These are phyloP conservation scores for Plasmodium berghei DNA, from an alignment of 169 alveolate species.

Conservation along the genomic window DNA sequence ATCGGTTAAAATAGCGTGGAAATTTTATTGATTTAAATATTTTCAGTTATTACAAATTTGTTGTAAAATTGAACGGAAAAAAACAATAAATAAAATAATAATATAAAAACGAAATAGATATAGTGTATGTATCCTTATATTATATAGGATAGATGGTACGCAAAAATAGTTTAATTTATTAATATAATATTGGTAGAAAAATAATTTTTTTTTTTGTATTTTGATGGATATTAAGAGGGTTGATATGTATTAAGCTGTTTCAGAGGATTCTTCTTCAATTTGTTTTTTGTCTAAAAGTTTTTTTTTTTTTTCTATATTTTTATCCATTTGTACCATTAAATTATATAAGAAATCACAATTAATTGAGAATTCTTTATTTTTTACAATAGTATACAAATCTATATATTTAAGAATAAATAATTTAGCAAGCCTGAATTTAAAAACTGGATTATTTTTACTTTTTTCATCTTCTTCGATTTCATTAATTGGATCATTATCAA, in stretches of 20 bases:
- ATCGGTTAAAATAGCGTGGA: background rate
- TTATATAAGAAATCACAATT: conserved; percentile 41
- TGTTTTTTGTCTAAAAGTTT: background rate
- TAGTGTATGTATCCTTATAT: background rate
- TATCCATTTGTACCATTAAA: conserved; percentile 59
- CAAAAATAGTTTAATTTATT: background rate
- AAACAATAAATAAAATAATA: background rate
- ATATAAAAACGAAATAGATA: background rate
- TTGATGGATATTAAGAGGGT: too few species aligned
- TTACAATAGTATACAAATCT: conserved; percentile 75
- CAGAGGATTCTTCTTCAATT: background rate
- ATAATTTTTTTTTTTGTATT: too few species aligned
- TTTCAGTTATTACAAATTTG: conserved; percentile 11
- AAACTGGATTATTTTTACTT: conserved; percentile 81
- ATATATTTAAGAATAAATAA: conserved; percentile 76
- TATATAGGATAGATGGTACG: background rate
- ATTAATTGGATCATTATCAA: conserved; percentile 85
- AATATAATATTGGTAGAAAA: too few species aligned
- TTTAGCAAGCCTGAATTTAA: conserved; percentile 81
- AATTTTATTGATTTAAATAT: conserved; percentile 12
- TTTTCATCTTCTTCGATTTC: conserved; percentile 81
- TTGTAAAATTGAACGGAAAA: conserved; percentile 5
- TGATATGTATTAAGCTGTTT: background rate
- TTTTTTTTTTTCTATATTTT: conserved; percentile 30
- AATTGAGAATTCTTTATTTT: conserved; percentile 37